A percentile compares a stretch with the other conserved stretches of the same genome.
Conservation (phyloP, 2,329 filamentous ascomycete species). For the Dothistroma pini region DNA sequence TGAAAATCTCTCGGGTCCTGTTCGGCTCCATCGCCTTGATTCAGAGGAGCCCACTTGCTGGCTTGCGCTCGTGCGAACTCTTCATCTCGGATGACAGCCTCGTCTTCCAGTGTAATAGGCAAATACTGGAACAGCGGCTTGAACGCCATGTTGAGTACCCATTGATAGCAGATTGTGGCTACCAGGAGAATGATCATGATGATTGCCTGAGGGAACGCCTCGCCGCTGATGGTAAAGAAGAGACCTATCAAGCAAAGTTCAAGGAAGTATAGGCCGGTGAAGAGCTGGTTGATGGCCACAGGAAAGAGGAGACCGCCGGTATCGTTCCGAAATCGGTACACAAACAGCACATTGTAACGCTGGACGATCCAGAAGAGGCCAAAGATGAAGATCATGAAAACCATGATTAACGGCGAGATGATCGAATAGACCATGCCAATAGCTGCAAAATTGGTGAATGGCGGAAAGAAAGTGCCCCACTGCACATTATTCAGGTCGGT, state of each 20-base stretch:
- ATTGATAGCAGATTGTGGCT: slow-evolving; percentile 73
- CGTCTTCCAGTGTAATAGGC: slow-evolving; percentile 92
- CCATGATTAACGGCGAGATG: slow-evolving; percentile 81
- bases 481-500: slow-evolving; percentile 71
- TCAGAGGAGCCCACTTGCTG: slow-evolving; percentile 30
- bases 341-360: slow-evolving; percentile 94
- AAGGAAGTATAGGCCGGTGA: slow-evolving; percentile 93
- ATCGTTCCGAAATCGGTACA: slow-evolving; percentile 83
- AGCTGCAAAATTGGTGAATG: slow-evolving; percentile 94
- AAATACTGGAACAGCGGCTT: slow-evolving; percentile 81
- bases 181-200: slow-evolving; percentile 74
- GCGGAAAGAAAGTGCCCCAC: slow-evolving; percentile 93
- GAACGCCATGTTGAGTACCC: slow-evolving; percentile 78
- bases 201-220: slow-evolving; percentile 72
- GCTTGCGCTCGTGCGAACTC: slow-evolving; percentile 72
- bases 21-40: slow-evolving; percentile 11
- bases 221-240: slow-evolving; percentile 56
- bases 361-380: slow-evolving; percentile 89
- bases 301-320: slow-evolving; percentile 92
- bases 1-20: slow-evolving; percentile 31
- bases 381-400: slow-evolving; percentile 94
- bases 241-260: slow-evolving; percentile 84
- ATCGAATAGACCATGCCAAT: slow-evolving; percentile 84
- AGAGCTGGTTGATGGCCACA: slow-evolving; percentile 88
- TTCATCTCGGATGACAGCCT: slow-evolving; percentile 85